Evolutionary conservation across 176 grass and related monocot genomes (phyloP).

Genomic region (Cocos nucifera): DNA sequence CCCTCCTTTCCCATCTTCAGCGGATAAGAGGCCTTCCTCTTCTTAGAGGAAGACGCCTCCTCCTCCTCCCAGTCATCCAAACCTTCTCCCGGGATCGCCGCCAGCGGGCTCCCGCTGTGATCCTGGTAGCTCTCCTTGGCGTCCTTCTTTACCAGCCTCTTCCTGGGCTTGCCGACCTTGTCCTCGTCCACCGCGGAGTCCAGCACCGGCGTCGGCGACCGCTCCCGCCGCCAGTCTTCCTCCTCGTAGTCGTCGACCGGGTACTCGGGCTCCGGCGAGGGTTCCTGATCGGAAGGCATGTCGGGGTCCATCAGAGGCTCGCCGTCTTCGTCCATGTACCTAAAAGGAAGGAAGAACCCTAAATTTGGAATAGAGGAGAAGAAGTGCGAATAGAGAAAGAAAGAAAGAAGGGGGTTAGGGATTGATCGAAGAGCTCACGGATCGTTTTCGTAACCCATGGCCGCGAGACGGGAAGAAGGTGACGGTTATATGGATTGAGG

Average conservation of each 20-base stretch:
- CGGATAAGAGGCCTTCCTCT: slow-evolving; percentile 35
- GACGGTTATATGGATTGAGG: background rate
- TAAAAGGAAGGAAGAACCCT: slow-evolving; percentile 20
- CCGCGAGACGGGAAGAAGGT: background rate
- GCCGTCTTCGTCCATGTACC: slow-evolving; percentile 75
- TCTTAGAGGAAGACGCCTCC: slow-evolving; percentile 11
- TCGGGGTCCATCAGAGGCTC: slow-evolving; percentile 69
- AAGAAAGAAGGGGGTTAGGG: too few species aligned
- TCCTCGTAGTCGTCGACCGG: slow-evolving; percentile 50
- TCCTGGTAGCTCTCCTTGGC: slow-evolving; percentile 6
- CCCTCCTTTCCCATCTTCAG: slow-evolving; percentile 32
- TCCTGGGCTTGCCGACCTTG: slow-evolving; percentile 48
- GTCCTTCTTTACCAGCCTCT: slow-evolving; percentile 72
- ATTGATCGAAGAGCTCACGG: background rate
- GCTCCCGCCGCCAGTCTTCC: slow-evolving; percentile 42
- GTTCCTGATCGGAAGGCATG: slow-evolving; percentile 23
- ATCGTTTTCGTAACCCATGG: slow-evolving; percentile 23
- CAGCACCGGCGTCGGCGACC: slow-evolving; percentile 65
- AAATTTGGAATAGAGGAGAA: background rate
- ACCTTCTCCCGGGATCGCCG: slow-evolving; percentile 22
- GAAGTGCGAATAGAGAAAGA: background rate
- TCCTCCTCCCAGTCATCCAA: slow-evolving; percentile 42
- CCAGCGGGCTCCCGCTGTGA: background rate
- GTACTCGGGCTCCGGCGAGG: slow-evolving; percentile 8
- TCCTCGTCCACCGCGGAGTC: slow-evolving; percentile 9